Conservation (phyloP, 768 basidiomycete genomes). For the Suillus fuscotomentosus region DNA sequence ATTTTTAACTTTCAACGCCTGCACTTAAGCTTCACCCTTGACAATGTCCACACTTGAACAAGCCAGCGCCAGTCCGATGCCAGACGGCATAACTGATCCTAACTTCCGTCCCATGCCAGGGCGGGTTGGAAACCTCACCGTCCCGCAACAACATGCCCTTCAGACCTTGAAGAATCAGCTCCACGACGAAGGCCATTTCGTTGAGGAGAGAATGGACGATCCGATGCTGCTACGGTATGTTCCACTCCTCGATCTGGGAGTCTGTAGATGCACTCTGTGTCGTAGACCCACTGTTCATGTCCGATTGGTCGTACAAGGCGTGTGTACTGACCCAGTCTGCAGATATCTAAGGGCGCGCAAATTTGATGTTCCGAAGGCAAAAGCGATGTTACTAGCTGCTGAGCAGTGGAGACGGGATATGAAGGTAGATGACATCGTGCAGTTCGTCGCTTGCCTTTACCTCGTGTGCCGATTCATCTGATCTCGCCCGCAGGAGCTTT, state of each 20-base stretch:
- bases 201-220: conserved; percentile 68
- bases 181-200: conserved; percentile 57
- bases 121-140: conserved; percentile 74
- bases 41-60: conserved; percentile 32
- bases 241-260: background rate
- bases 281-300: conserved; percentile 8
- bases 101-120: conserved; percentile 70
- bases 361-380: conserved; percentile 82
- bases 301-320: conserved; percentile 13
- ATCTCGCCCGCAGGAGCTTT: conserved; percentile 57
- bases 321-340: background rate
- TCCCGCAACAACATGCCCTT: conserved; percentile 60
- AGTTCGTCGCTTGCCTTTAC: conserved; percentile 41
- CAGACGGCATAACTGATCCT: conserved; percentile 59
- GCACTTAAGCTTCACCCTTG: conserved; percentile 2
- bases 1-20: conserved; percentile 1
- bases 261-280: conserved; percentile 4
- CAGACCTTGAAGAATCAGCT: conserved; percentile 68
- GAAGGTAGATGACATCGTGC: conserved; percentile 70
- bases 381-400: conserved; percentile 75
- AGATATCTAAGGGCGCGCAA: conserved; percentile 93
- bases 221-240: conserved; percentile 63
- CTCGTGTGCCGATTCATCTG: background rate
- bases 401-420: conserved; percentile 92
- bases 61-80: conserved; percentile 55